Conservation (phyloP, 2,329 filamentous ascomycete species). For the Claviceps maximensis region DNA sequence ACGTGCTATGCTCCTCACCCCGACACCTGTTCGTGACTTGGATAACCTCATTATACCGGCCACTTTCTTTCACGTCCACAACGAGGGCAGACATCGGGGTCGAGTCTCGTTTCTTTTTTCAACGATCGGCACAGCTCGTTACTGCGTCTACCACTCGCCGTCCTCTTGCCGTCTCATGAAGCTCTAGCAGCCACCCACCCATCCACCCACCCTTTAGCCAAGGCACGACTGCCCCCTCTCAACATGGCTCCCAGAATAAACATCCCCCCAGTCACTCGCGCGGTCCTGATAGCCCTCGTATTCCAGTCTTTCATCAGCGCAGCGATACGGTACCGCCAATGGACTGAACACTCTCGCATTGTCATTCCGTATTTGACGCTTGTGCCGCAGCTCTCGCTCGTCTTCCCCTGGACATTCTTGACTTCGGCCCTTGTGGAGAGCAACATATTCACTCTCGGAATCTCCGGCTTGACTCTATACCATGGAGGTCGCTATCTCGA, state of each 20-base stretch:
- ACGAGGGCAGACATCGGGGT: not conserved
- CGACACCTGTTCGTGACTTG: not conserved
- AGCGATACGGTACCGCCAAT: conserved; percentile 59
- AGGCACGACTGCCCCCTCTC: not conserved
- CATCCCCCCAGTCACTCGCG: conserved; percentile 81
- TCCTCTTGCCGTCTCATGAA: not conserved
- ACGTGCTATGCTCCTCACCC: not conserved
- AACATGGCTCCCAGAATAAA: conserved; percentile 74
- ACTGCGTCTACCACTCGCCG: not conserved
- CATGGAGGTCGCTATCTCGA: conserved; percentile 92
- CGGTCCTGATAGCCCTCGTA: conserved; percentile 60
- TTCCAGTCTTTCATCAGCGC: conserved; percentile 73
- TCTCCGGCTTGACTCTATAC: conserved; percentile 69
- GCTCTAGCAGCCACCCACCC: not conserved
- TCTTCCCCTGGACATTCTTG: conserved; percentile 88
- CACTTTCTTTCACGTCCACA: not conserved
- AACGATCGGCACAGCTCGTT: not conserved
- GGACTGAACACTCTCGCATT: conserved; percentile 47
- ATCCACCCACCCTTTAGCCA: not conserved
- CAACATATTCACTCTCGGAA: conserved; percentile 73
- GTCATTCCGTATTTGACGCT: conserved; percentile 79
- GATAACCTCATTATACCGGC: not conserved
- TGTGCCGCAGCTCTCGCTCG: conserved; percentile 67
- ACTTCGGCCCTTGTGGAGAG: conserved; percentile 82
- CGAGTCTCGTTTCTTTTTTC: not conserved